Evolutionary conservation across 176 grass and related monocot genomes (phyloP).

Genomic region (Panicum miliaceum): DNA sequence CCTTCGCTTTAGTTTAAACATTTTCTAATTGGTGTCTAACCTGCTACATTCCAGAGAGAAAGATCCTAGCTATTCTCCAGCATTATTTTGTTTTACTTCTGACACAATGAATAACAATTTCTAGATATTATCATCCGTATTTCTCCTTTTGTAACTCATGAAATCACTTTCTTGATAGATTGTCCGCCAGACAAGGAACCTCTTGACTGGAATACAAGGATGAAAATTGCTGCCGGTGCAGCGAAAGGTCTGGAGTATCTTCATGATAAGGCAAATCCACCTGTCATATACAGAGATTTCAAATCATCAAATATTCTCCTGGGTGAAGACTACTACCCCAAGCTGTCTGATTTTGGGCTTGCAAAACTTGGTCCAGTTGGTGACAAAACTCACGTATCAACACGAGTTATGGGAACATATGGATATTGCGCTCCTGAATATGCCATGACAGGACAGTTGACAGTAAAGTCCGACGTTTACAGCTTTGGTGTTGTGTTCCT

Average conservation of each 20-base stretch:
- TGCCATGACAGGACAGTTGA: slow-evolving; percentile 99
- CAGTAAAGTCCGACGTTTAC: slow-evolving; percentile 96
- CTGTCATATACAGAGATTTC: slow-evolving; percentile 98
- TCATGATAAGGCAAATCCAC: slow-evolving; percentile 91
- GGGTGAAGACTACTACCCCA: slow-evolving; percentile 77
- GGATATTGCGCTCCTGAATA: slow-evolving; percentile 99
- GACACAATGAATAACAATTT: slow-evolving; percentile 16
- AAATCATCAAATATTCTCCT: slow-evolving; percentile 99
- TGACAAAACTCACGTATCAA: slow-evolving; percentile 96
- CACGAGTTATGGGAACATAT: slow-evolving; percentile 99
- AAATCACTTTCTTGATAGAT: slow-evolving; percentile 50
- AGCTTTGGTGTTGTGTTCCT: slow-evolving; percentile 99
- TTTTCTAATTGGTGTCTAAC: slow-evolving; percentile 21
- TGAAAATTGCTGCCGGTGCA: slow-evolving; percentile 94
- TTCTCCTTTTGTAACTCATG: slow-evolving; percentile 42
- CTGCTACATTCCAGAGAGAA: slow-evolving; percentile 13
- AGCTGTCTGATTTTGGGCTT: slow-evolving; percentile 98
- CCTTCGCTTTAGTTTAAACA: slow-evolving; percentile 27
- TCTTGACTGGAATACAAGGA: slow-evolving; percentile 91
- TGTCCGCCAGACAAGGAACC: slow-evolving; percentile 72
- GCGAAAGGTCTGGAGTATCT: slow-evolving; percentile 95
- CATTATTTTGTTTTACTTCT: slow-evolving; percentile 9
- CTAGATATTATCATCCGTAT: slow-evolving; percentile 11
- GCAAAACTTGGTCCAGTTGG: slow-evolving; percentile 99
- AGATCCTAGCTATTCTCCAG: slow-evolving; percentile 8